Conservation (phyloP, 345 rosid species). For the Aethionema arabicum region DNA sequence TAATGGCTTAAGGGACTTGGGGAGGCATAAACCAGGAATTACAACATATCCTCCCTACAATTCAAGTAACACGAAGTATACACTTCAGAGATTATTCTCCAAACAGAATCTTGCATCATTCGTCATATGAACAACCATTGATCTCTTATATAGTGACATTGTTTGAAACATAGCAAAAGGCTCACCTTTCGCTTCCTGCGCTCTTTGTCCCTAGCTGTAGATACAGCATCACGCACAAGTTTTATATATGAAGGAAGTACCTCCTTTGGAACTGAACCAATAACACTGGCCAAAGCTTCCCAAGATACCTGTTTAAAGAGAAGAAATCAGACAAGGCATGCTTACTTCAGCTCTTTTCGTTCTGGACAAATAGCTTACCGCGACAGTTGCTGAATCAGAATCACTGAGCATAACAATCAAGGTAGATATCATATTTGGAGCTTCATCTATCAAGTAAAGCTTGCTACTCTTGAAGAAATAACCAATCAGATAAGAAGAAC, state of each 20-base stretch:
- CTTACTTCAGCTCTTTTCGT: constrained; percentile 14
- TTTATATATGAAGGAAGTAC: constrained; percentile 84
- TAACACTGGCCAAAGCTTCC: constrained; percentile 91
- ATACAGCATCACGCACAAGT: constrained; percentile 89
- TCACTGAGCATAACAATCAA: constrained; percentile 90
- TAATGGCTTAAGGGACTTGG: constrained; percentile 92
- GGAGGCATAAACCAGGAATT: constrained; percentile 90
- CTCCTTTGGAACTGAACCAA: constrained; percentile 91
- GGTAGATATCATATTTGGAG: constrained; percentile 87
- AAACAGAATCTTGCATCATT: background rate
- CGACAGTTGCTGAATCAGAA: constrained; percentile 73
- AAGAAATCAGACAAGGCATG: constrained; percentile 30
- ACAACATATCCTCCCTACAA: constrained; percentile 88
- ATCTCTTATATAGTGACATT: constrained; percentile 10
- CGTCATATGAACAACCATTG: background rate
- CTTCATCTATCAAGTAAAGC: constrained; percentile 90
- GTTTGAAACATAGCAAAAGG: constrained; percentile 7
- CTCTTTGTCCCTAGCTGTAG: constrained; percentile 91
- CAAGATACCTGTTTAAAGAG: constrained; percentile 64
- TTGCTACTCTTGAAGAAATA: constrained; percentile 90
- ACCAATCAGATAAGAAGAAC: constrained; percentile 85
- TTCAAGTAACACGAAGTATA: constrained; percentile 20
- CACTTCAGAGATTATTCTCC: background rate
- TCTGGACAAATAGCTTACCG: constrained; percentile 46
- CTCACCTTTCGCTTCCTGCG: constrained; percentile 84